Percentiles rank a stretch among this genome's conserved stretches.
These are phyloP conservation scores for Wickerhamomyces strasburgensis DNA, from an alignment of 805 yeast genomes.

Conservation along the genomic window DNA sequence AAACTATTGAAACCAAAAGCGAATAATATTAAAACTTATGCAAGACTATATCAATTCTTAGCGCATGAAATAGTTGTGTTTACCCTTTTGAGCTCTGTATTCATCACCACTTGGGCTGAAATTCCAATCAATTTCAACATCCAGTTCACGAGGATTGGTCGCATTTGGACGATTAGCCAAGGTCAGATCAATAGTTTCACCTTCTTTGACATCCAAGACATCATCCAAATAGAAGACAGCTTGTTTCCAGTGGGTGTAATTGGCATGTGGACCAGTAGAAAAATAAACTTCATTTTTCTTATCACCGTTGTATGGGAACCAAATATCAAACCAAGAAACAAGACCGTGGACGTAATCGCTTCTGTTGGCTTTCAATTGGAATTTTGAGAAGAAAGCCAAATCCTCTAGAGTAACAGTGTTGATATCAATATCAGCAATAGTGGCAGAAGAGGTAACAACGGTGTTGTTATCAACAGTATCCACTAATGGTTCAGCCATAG, in stretches of 20 bases:
- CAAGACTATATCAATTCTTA: constrained; percentile 27
- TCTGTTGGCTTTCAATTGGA: constrained; percentile 67
- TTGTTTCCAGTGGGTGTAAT: constrained; percentile 98
- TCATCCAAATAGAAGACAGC: constrained; percentile 87
- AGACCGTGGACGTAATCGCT: constrained; percentile 84
- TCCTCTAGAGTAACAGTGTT: constrained; percentile 84
- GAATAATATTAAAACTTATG: too few species aligned
- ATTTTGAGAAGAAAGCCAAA: constrained; percentile 68
- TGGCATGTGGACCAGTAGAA: constrained; percentile 91
- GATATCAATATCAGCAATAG: constrained; percentile 78
- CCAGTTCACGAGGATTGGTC: constrained; percentile 83
- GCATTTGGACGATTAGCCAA: constrained; percentile 74
- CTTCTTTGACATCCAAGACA: constrained; percentile 69
- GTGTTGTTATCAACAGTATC: constrained; percentile 83
- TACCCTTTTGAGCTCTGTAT: constrained; percentile 52
- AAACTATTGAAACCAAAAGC: too few species aligned
- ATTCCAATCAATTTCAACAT: constrained; percentile 58
- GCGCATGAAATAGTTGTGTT: constrained; percentile 68
- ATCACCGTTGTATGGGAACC: constrained; percentile 60
- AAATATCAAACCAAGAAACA: constrained; percentile 93
- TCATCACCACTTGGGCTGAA: constrained; percentile 40
- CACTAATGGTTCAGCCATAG: constrained; percentile 91
- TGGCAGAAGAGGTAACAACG: constrained; percentile 67
- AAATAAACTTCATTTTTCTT: constrained; percentile 59
- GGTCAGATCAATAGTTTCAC: constrained; percentile 69